phyloP scores from a whole-genome alignment of 345 rosid genomes.

The Anastatica hierochuntica region DNA sequence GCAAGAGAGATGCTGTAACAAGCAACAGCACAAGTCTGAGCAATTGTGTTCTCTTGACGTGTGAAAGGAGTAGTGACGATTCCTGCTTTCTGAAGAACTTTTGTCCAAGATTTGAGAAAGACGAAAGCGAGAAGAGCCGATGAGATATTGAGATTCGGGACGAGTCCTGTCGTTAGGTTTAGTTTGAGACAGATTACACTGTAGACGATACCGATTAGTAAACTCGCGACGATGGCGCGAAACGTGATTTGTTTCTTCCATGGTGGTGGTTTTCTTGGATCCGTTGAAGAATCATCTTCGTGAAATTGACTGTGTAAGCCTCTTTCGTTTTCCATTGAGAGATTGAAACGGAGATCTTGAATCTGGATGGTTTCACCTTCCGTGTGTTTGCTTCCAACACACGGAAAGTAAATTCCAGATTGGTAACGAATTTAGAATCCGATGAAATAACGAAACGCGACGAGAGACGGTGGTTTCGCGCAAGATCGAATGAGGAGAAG shows the following conservation, averaged over 20 bases:
- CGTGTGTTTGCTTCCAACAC: too few species aligned
- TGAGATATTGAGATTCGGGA: slow-evolving; percentile 93
- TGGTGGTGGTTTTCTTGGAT: slow-evolving; percentile 42
- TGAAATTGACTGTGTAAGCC: neutral
- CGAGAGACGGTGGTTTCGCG: too few species aligned
- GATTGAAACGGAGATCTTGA: neutral
- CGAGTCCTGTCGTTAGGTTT: slow-evolving; percentile 85
- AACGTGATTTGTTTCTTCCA: slow-evolving; percentile 81
- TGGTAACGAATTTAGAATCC: too few species aligned
- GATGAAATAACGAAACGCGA: too few species aligned
- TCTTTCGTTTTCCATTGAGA: slow-evolving; percentile 7
- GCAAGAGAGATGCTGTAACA: slow-evolving; percentile 78
- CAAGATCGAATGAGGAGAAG: too few species aligned
- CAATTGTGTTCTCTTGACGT: slow-evolving; percentile 78
- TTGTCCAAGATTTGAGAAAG: slow-evolving; percentile 68
- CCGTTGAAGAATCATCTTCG: slow-evolving; percentile 19
- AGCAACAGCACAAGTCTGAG: slow-evolving; percentile 92
- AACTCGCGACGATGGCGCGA: slow-evolving; percentile 61
- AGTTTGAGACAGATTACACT: slow-evolving; percentile 85
- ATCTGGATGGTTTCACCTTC: too few species aligned
- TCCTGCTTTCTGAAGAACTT: slow-evolving; percentile 65
- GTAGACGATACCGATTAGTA: slow-evolving; percentile 63
- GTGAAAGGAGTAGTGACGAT: slow-evolving; percentile 63
- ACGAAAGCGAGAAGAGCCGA: slow-evolving; percentile 85
- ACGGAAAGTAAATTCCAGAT: too few species aligned